phyloP scores from a whole-genome alignment of 225 moss, liverwort and hornwort genomes.

The Physcomitrium patens region DNA sequence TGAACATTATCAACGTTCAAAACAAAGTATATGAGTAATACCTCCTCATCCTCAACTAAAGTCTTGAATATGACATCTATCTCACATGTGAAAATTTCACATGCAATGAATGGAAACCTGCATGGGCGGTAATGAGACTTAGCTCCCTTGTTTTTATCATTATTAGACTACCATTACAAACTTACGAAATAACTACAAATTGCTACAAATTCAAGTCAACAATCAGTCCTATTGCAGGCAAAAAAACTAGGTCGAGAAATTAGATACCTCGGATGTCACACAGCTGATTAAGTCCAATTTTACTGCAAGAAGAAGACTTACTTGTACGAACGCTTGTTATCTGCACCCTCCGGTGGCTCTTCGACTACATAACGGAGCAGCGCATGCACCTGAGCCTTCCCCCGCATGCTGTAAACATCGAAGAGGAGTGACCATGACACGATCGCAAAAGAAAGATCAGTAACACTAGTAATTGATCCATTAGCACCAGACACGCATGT shows the following conservation, averaged over 20 bases:
- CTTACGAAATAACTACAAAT: background rate
- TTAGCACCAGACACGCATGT: too few species aligned
- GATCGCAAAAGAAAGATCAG: background rate
- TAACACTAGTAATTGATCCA: too few species aligned
- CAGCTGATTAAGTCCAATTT: background rate
- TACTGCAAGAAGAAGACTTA: slow-evolving; percentile 43
- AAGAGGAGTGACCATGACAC: slow-evolving; percentile 12
- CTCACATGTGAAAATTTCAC: slow-evolving; percentile 98
- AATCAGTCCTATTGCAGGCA: background rate
- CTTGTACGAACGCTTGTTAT: slow-evolving; percentile 98
- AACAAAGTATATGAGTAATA: slow-evolving; percentile 26
- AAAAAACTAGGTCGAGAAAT: background rate
- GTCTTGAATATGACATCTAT: slow-evolving; percentile 98
- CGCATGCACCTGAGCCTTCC: slow-evolving; percentile 82
- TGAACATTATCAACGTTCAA: background rate
- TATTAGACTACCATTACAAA: background rate
- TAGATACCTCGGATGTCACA: background rate
- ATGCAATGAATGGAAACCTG: slow-evolving; percentile 99
- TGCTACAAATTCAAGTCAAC: background rate
- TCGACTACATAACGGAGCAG: slow-evolving; percentile 96
- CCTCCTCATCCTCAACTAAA: slow-evolving; percentile 99
- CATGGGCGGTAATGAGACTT: slow-evolving; percentile 22
- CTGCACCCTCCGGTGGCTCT: slow-evolving; percentile 94
- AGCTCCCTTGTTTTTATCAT: background rate
- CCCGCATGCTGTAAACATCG: slow-evolving; percentile 62